Conservation (phyloP, 352 stramenopile species). For the Phytopythium boreale region DNA sequence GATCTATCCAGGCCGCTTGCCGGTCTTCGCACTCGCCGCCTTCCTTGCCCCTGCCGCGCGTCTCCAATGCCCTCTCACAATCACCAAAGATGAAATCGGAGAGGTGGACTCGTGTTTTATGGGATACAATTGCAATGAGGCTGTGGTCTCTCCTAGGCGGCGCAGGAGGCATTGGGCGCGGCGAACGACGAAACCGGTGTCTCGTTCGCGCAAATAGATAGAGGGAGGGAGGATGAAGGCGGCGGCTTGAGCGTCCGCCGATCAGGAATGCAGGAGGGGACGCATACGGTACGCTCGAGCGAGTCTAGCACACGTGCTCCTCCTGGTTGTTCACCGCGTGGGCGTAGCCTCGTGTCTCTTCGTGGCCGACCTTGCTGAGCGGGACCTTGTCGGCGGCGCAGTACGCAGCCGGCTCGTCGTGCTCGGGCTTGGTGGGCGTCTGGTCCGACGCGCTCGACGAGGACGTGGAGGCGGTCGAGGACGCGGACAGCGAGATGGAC, state of each 20-base stretch:
- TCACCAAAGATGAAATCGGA: neutral
- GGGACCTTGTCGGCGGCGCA: constrained; percentile 66
- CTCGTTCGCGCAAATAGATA: constrained; percentile 5
- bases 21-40: neutral
- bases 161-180: neutral
- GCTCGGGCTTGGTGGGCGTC: constrained; percentile 33
- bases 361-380: constrained; percentile 33
- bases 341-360: neutral
- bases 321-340: constrained; percentile 6
- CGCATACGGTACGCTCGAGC: neutral
- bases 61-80: neutral
- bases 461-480: constrained; percentile 35
- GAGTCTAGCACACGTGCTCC: constrained; percentile 6
- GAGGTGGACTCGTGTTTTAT: constrained; percentile 1
- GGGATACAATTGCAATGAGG: constrained; percentile 2
- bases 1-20: neutral
- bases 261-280: neutral
- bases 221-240: neutral
- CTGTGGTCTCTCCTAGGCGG: neutral
- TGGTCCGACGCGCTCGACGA: constrained; percentile 28
- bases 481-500: constrained; percentile 49
- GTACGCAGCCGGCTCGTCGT: constrained; percentile 33
- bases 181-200: neutral
- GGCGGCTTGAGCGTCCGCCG: neutral
- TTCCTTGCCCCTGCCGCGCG: neutral